A percentile compares a stretch with the other conserved stretches of the same genome.
These are phyloP conservation scores for Ormosia emarginata DNA, from an alignment of 306 rosid genomes.

Conservation along the genomic window DNA sequence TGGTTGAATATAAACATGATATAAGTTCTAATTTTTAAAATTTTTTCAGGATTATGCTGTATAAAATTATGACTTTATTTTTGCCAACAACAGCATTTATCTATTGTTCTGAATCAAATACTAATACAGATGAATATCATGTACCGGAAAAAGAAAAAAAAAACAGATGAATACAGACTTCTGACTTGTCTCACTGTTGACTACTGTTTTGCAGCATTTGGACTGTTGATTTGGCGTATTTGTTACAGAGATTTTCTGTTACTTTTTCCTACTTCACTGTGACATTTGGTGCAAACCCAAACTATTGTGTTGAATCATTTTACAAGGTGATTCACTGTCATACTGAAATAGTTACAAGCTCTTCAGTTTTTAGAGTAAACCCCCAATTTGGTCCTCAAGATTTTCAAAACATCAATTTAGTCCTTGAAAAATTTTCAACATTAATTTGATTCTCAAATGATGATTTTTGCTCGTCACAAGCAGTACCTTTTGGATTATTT, in stretches of 20 bases:
- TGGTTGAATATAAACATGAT: neutral
- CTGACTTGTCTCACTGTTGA: conserved; percentile 27
- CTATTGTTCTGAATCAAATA: neutral
- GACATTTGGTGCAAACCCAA: conserved; percentile 91
- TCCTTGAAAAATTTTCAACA: neutral
- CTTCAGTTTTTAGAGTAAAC: neutral
- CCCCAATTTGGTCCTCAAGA: neutral
- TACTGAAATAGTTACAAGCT: neutral
- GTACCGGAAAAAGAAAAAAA: neutral
- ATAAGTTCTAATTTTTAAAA: neutral
- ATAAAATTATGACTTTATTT: neutral
- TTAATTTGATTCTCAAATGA: neutral
- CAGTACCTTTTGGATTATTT: neutral
- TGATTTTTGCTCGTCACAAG: neutral
- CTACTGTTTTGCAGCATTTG: conserved; percentile 72
- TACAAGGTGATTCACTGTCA: conserved; percentile 67
- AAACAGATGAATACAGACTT: neutral
- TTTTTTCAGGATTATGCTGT: neutral
- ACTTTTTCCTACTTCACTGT: conserved; percentile 85
- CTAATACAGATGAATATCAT: conserved; percentile 1
- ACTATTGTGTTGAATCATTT: conserved; percentile 79
- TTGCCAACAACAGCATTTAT: neutral
- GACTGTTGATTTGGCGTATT: conserved; percentile 94
- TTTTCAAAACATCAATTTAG: neutral
- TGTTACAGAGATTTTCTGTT: conserved; percentile 70